Conservation (phyloP, 2,329 filamentous ascomycete genomes). For the Lecanosticta acicola region DNA sequence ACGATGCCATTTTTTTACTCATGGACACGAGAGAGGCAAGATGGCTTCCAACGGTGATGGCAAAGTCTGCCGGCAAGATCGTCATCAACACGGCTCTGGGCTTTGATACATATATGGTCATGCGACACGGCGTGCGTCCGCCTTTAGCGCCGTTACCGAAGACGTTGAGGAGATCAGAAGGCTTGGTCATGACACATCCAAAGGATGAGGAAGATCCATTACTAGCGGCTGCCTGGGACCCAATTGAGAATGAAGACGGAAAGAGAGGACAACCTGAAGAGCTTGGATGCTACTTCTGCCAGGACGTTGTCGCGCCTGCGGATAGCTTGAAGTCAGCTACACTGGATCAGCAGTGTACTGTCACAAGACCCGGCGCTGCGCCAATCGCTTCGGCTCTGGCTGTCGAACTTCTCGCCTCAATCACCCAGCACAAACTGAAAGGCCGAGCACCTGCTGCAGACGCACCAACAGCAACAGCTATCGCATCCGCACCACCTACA, state of each 20-base stretch:
- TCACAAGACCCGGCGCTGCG: slow-evolving; percentile 87
- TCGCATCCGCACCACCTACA: slow-evolving; percentile 31
- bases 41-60: slow-evolving; percentile 95
- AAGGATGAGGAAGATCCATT: slow-evolving; percentile 20
- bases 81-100: slow-evolving; percentile 95
- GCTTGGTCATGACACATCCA: slow-evolving; percentile 17
- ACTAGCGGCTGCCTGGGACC: slow-evolving; percentile 19
- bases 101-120: slow-evolving; percentile 94
- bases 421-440: slow-evolving; percentile 63
- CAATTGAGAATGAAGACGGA: slow-evolving; percentile 7
- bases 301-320: slow-evolving; percentile 89
- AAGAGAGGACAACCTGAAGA: slow-evolving; percentile 43
- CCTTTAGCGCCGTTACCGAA: slow-evolving; percentile 7
- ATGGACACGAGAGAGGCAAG: slow-evolving; percentile 97
- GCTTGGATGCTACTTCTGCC: slow-evolving; percentile 96
- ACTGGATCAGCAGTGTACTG: slow-evolving; percentile 95
- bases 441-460: slow-evolving; percentile 36
- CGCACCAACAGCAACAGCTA: slow-evolving; percentile 21
- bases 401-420: slow-evolving; percentile 80
- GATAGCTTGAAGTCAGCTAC: slow-evolving; percentile 94
- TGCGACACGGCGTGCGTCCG: slow-evolving; percentile 75
- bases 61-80: slow-evolving; percentile 85
- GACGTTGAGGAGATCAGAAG: slow-evolving; percentile 18
- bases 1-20: slow-evolving; percentile 91
- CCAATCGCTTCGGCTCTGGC: slow-evolving; percentile 86